Evolutionary conservation across 2,329 filamentous ascomycete genomes (phyloP).

Genomic region (Cladosporium colombiae): DNA sequence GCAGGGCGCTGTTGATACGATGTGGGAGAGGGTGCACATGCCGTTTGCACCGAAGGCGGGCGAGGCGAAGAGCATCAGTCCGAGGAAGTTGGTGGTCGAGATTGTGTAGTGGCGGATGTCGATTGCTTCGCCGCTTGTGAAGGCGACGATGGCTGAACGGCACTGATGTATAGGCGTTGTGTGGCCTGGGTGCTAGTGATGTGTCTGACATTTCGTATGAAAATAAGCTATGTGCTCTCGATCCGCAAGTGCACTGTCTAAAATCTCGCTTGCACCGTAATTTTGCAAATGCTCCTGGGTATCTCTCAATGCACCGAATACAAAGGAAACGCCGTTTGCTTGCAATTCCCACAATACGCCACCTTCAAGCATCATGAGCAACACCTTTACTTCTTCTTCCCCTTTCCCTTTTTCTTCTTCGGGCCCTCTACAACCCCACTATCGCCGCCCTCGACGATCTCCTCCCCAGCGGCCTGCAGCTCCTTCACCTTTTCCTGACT

Average conservation of each 20-base stretch:
- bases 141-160: too few species aligned
- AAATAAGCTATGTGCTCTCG: background rate
- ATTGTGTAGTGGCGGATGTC: conserved; percentile 27
- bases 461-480: conserved; percentile 61
- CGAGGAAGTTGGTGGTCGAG: conserved; percentile 39
- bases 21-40: conserved; percentile 13
- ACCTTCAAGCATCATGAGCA: background rate
- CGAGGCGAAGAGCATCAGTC: conserved; percentile 22
- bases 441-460: conserved; percentile 68
- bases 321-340: background rate
- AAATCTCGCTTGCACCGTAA: background rate
- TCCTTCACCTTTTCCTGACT: conserved; percentile 77
- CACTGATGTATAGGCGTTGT: too few species aligned
- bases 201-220: background rate
- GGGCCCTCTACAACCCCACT: conserved; percentile 59
- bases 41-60: conserved; percentile 17
- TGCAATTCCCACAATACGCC: background rate
- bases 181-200: background rate
- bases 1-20: conserved; percentile 45
- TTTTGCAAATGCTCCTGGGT: background rate
- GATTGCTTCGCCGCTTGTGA: too few species aligned
- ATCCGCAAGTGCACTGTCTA: background rate
- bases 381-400: conserved; percentile 37
- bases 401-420: conserved; percentile 51
- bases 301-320: conserved; percentile 2